Evolutionary conservation across 805 yeast species (phyloP), one percentile per base, ranked within the genome.

Genomic region (Lipomyces starkeyi): DNA sequence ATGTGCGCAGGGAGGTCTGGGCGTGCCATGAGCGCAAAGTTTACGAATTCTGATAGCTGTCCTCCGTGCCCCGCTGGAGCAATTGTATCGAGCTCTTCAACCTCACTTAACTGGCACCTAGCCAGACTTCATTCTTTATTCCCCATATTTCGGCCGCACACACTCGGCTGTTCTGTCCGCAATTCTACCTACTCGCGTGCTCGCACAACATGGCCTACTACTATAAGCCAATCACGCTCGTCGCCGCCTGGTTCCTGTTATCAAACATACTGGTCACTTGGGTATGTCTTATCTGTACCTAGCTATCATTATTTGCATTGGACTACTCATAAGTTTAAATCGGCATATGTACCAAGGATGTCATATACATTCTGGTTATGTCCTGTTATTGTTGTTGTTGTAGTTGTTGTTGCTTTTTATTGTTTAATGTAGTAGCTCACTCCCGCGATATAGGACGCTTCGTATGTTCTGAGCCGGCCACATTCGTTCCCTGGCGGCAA

Each of bases 401-500:
- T 27, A 2, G 5, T 27, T 27, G 5, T 27, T 47, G 17, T 17
- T n/a, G 20, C 22, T 29, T 52, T 29, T 29, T 29, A 29, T 29
- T 62, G 14, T 8, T 43, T n/a, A 34, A 27, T 8, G 25, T 56
- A 20, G 37, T 49, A 14, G 32, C 63, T 59, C 13, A 40, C 32
- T 14, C 6, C 22, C 22, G 6, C 20, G 11, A 6, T 17, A 43
- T 53, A 69, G 72, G 72, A 69, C 55, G 71, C 66, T 14, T 37
- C 66, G 4, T 69, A 69, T 32, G 53, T 69, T 7, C 56, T 69
- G 6, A n/a, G 49, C 9, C 61, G 72, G 14, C 72, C 72, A 25
- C 64, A 67, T 40, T 69, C 72, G 43, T 54, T 69, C 59, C 72
- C 72, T 5, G 72, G 72, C 61, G 72, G 72, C 2, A 64, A 62